Evolutionary conservation across 257 asterid genomes (phyloP), one percentile per base, ranked within the genome.

Genomic region (Solanum corneliomulleri): DNA sequence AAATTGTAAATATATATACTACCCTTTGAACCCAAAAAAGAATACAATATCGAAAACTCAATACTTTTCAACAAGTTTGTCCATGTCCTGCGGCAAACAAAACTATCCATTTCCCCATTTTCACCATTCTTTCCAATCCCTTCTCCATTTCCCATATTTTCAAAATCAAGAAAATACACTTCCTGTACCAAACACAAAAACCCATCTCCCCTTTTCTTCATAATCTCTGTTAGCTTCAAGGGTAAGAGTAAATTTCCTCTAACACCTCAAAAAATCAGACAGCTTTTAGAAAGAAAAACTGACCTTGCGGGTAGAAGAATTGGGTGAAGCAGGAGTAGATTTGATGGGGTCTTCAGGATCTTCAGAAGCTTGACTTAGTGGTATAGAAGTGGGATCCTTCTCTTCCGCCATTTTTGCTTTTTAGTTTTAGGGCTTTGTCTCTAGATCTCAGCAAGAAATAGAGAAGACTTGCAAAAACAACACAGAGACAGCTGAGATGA

Each of bases 281-380:
- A 78, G 39, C 15, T 45, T 45, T 29, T 80, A 16, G 6, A 37
- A 6, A 47, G n/a, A 5, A 85, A 78, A 69, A 87, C 93, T 23
- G 76, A 94, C 98, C 93, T 92, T 91, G 47, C 98, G 96, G 84
- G 98, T 94, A 87, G 97, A 94, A 78, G 98, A 96, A 92, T 92
- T 94, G 56, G 97, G 89, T 69, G 96, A 83, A 90, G 82, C 56
- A 18, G 97, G 93, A 72, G 96, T 87, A 87, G 98, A 90, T 93
- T 96, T 96, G 74, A 90, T 88, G n/a, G 98, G 92, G 90, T 92
- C 95, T 89, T 94, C 98, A 86, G 92, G 96, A 92, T 96, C 98
- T 87, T 92, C 97, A 70, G 89, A 93, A 70, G 84, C 90, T 93
- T 94, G 98, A 92, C 97, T 95, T 86, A 96, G 96, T 35, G 98